Evolutionary conservation across 2,329 filamentous ascomycete species (phyloP).

Genomic region (Scortechinia acanthostroma): DNA sequence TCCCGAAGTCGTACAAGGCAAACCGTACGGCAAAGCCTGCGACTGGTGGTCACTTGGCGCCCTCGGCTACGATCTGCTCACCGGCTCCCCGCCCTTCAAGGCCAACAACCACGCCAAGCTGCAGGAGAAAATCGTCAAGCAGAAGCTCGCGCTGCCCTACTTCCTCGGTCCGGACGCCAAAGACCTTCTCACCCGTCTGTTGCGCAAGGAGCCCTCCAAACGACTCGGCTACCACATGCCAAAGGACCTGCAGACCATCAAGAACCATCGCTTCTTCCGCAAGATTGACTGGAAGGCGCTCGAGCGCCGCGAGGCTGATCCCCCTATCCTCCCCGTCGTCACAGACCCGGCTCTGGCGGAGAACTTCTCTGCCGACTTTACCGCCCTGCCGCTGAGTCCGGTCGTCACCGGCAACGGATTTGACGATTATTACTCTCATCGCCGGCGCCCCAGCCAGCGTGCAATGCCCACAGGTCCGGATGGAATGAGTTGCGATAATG

Average conservation of each 20-base stretch:
- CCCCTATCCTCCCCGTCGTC: slow-evolving; percentile 86
- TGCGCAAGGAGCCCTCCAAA: slow-evolving; percentile 88
- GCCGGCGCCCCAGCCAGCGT: slow-evolving; percentile 10
- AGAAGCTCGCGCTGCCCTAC: slow-evolving; percentile 83
- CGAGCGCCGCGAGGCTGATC: slow-evolving; percentile 72
- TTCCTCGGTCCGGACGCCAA: slow-evolving; percentile 88
- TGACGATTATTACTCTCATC: slow-evolving; percentile 27
- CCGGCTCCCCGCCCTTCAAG: slow-evolving; percentile 82
- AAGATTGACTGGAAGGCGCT: slow-evolving; percentile 92
- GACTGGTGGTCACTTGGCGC: slow-evolving; percentile 99
- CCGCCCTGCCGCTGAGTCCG: slow-evolving; percentile 74
- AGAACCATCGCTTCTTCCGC: slow-evolving; percentile 91
- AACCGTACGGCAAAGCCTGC: slow-evolving; percentile 85
- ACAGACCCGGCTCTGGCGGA: slow-evolving; percentile 93
- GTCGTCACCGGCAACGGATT: slow-evolving; percentile 37
- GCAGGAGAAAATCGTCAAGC: slow-evolving; percentile 88
- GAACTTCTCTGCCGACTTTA: slow-evolving; percentile 94
- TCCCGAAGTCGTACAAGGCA: slow-evolving; percentile 81
- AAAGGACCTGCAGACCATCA: slow-evolving; percentile 78
- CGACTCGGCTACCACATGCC: slow-evolving; percentile 82
- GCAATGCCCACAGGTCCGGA: background rate
- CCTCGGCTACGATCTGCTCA: slow-evolving; percentile 85
- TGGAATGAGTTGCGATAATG: background rate
- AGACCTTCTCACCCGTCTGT: slow-evolving; percentile 79
- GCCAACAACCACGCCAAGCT: slow-evolving; percentile 91